Base-by-base conservation (phyloP, 164 flowering plant species). In the Aristolochia californica region DNA sequence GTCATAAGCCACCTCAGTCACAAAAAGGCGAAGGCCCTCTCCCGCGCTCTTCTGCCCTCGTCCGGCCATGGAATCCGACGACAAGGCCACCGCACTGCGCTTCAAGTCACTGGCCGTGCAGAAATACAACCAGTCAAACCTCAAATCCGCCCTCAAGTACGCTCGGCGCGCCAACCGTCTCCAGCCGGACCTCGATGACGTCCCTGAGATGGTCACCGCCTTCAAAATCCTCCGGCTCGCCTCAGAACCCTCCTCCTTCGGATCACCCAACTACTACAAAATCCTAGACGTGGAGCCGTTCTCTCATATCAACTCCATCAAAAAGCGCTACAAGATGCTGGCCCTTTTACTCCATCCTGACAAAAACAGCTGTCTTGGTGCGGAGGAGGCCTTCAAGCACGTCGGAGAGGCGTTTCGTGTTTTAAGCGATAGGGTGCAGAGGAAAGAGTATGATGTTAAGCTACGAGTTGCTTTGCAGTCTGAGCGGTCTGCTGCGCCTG, bases 381-480 rank as follows among this genome's bases (percentile, higher is more conserved):
- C 81, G 20, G 90, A 79, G 47, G 96, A 86, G 54, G 98, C 93
- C 22, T 84, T 91, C 66, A 86, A 86, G 72, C 71, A 71, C 30
- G 83, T 91, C 7, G 78, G 75, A 24, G 44, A 47, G 20, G 62
- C 62, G 18, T 50, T 60, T 23, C 62, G 54, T n/a, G 71, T 80
- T 38, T 72, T 91, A 44, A 74, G 81, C 12, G 95, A 88, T 67
- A 80, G 67, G 66, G 45, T 64, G 49, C 65, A 72, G 70, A 59
- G 87, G 62, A 82, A 80, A 58, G 88, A 80, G 50, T 91, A 76
- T 62, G 98, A 91, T 65, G 26, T 72, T 64, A 76, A 61, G 76
- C 73, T 86, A 21, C 67, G 91, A 49, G 61, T 80, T 54, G 64
- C 71, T 38, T 66, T 89, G 61, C 89, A 83, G 69, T 70, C 74